Evolutionary conservation across 345 rosid genomes (phyloP).

Genomic region (Cardiospermum halicacabum): DNA sequence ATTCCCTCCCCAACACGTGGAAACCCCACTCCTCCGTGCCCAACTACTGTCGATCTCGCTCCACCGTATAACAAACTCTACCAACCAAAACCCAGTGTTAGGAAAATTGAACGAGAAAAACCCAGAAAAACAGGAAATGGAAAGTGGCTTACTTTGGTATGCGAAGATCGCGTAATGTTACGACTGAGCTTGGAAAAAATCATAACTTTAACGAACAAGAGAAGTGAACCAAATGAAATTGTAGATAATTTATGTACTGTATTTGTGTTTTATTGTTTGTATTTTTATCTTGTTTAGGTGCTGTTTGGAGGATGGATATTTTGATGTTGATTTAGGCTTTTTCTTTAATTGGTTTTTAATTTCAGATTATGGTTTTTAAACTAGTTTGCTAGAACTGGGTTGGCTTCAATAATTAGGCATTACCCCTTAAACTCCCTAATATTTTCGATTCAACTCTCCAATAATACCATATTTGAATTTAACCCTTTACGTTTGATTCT

Average conservation of each 20-base stretch:
- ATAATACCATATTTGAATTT: no score
- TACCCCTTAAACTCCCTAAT: no score
- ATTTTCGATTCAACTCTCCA: no score
- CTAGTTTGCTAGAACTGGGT: no score
- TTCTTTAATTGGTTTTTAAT: no score
- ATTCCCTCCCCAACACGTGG: slow-evolving; percentile 19
- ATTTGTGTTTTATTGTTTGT: not conserved
- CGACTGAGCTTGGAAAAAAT: slow-evolving; percentile 59
- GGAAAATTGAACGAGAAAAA: not conserved
- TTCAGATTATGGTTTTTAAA: no score
- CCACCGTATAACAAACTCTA: slow-evolving; percentile 27
- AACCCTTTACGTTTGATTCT: no score
- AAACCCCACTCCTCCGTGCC: slow-evolving; percentile 14
- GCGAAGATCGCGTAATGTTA: slow-evolving; percentile 47
- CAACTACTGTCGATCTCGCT: slow-evolving; percentile 33
- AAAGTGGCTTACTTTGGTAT: slow-evolving; percentile 31
- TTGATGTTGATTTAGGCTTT: not conserved
- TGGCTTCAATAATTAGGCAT: no score
- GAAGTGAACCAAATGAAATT: not conserved
- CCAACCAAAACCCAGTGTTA: slow-evolving; percentile 8
- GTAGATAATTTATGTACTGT: not conserved
- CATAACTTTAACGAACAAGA: slow-evolving; percentile 24
- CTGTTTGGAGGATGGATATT: slow-evolving; percentile 1
- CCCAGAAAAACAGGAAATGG: not conserved
- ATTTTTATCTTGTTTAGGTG: not conserved